A percentile compares a stretch with the other conserved stretches of the same genome.
These are phyloP conservation scores for Pleurotus platypus DNA, from an alignment of 768 basidiomycete species.

Conservation along the genomic window DNA sequence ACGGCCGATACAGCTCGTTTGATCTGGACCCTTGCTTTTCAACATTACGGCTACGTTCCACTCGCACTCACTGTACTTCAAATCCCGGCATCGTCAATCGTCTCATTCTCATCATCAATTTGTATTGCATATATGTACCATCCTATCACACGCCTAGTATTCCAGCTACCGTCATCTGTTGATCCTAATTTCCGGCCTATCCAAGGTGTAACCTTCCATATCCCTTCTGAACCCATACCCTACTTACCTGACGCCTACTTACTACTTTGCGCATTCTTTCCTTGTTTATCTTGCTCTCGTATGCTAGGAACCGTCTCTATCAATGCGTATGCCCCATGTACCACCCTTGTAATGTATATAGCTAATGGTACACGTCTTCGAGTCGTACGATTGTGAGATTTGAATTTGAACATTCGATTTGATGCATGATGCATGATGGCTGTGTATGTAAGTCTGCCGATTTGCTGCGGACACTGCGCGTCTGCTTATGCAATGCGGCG, in stretches of 20 bases:
- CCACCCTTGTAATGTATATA: constrained; percentile 7
- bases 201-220: too few species aligned
- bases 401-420: too few species aligned
- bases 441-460: too few species aligned
- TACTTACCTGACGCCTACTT: not conserved
- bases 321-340: not conserved
- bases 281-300: not conserved
- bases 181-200: too few species aligned
- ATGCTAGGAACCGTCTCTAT: constrained; percentile 6
- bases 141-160: too few species aligned
- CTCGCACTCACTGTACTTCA: not conserved
- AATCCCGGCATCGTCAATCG: constrained; percentile 1
- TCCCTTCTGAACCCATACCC: not conserved
- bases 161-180: too few species aligned
- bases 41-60: not conserved
- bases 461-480: too few species aligned
- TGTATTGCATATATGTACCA: constrained; percentile 4
- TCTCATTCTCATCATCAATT: not conserved
- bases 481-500: not conserved
- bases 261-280: too few species aligned
- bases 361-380: not conserved
- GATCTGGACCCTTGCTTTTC: not conserved
- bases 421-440: too few species aligned
- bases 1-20: not conserved
- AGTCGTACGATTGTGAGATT: too few species aligned